These are phyloP conservation scores for Colletotrichum tropicale DNA, from an alignment of 2,329 filamentous ascomycete species.

Conservation along the genomic window DNA sequence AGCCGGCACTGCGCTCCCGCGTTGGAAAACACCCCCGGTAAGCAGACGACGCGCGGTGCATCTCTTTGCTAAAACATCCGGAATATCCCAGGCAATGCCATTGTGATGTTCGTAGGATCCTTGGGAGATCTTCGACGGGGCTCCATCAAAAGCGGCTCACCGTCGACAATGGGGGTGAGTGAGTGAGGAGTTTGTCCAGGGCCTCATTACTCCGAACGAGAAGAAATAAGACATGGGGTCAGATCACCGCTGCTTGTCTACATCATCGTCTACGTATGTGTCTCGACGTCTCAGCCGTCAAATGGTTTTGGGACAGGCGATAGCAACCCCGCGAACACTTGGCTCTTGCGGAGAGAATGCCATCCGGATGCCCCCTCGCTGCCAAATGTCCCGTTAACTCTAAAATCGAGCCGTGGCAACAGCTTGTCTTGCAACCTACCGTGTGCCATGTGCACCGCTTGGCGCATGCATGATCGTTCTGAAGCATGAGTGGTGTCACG, in stretches of 20 bases:
- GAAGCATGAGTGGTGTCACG: conserved; percentile 23
- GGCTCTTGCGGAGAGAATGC: conserved; percentile 17
- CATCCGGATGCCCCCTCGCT: conserved; percentile 7
- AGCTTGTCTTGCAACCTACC: conserved; percentile 2
- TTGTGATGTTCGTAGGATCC: not conserved
- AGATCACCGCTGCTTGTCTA: not conserved
- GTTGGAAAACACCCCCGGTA: not conserved
- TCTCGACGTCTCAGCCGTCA: not conserved
- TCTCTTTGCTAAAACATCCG: not conserved
- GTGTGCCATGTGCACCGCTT: conserved; percentile 19
- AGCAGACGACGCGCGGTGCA: not conserved
- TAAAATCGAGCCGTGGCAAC: not conserved
- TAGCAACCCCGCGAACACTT: conserved; percentile 15
- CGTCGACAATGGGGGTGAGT: not conserved
- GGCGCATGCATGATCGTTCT: conserved; percentile 21
- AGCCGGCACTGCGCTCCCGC: not conserved
- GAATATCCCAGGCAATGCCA: not conserved
- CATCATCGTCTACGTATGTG: not conserved
- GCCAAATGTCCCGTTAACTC: not conserved
- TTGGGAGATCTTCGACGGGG: not conserved
- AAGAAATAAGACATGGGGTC: not conserved
- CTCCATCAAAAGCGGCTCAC: not conserved
- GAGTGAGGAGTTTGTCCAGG: not conserved
- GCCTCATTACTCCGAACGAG: not conserved
- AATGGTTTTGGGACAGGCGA: not conserved